Conservation (phyloP, 495 filamentous ascomycete species). For the Alectoria sarmentosa region DNA sequence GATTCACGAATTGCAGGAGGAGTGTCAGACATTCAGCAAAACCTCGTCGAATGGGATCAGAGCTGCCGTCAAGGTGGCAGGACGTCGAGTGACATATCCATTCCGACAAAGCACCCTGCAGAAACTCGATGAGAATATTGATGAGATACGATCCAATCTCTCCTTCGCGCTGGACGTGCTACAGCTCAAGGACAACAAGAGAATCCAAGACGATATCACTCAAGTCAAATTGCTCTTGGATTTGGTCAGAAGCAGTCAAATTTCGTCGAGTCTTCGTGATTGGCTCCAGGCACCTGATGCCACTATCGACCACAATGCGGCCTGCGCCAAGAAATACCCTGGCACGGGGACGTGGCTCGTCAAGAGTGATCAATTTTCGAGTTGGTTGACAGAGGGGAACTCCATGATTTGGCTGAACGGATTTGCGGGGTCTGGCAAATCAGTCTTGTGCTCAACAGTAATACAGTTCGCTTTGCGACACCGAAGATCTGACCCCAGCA, state of each 20-base stretch:
- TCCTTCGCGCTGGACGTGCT: conserved; percentile 29
- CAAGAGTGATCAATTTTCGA: conserved; percentile 25
- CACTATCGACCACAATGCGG: conserved; percentile 29
- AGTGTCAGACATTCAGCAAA: conserved; percentile 23
- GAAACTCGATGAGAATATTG: conserved; percentile 32
- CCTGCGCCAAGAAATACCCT: conserved; percentile 26
- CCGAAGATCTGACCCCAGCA: conserved; percentile 5
- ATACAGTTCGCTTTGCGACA: conserved; percentile 28
- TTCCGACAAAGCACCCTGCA: conserved; percentile 32
- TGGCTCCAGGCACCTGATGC: conserved; percentile 34
- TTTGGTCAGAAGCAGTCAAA: conserved; percentile 23
- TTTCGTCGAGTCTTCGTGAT: conserved; percentile 27
- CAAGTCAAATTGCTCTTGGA: conserved; percentile 22
- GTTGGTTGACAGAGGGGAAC: conserved; percentile 32
- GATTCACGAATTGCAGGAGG: conserved; percentile 30
- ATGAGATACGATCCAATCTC: conserved; percentile 29
- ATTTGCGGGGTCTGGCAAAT: conserved; percentile 39
- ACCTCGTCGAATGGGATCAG: conserved; percentile 15
- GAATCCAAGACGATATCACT: conserved; percentile 22
- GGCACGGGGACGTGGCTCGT: conserved; percentile 33
- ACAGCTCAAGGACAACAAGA: conserved; percentile 25
- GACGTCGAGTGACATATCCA: conserved; percentile 29
- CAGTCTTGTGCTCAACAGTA: conserved; percentile 34
- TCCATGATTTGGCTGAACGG: conserved; percentile 39
- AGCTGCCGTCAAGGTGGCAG: conserved; percentile 16